A percentile compares a stretch with the other conserved stretches of the same genome.
phyloP scores from a whole-genome alignment of 306 rosid species.

The Dalbergia cochinchinensis region DNA sequence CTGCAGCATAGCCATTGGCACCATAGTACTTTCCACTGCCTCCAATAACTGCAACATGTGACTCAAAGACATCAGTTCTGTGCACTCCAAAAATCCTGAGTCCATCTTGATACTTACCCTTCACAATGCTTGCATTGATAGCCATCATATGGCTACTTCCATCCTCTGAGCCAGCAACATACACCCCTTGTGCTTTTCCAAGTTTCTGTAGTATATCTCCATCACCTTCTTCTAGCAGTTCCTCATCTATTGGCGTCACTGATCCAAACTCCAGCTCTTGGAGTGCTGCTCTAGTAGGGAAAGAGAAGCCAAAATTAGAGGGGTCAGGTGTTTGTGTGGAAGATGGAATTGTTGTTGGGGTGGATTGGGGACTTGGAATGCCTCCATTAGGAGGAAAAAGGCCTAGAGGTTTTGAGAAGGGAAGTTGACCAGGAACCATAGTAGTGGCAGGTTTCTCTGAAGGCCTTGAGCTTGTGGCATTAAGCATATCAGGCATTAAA shows the following conservation, averaged over 20 bases:
- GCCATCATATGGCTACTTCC: conserved; percentile 78
- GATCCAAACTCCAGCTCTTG: conserved; percentile 70
- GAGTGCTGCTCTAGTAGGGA: conserved; percentile 64
- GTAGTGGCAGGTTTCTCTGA: conserved; percentile 48
- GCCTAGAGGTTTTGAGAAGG: conserved; percentile 68
- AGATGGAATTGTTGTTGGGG: conserved; percentile 42
- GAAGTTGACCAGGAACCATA: conserved; percentile 46
- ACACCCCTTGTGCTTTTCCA: conserved; percentile 78
- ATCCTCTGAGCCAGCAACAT: conserved; percentile 68
- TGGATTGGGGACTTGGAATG: conserved; percentile 59
- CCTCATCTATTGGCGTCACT: conserved; percentile 65
- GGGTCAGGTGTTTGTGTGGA: conserved; percentile 64
- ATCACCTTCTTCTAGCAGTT: conserved; percentile 45
- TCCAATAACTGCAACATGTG: conserved; percentile 87
- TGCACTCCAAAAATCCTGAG: conserved; percentile 74
- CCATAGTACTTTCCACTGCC: conserved; percentile 75
- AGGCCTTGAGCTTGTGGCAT: conserved; percentile 29
- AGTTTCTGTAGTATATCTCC: conserved; percentile 35
- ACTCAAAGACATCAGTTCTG: conserved; percentile 59
- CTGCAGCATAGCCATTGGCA: conserved; percentile 87
- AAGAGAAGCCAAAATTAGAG: conserved; percentile 62
- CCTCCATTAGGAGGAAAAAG: conserved; percentile 61
- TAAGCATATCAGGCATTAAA: conserved; percentile 65
- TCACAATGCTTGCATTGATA: conserved; percentile 53
- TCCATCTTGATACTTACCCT: conserved; percentile 56